Evolutionary conservation across 768 basidiomycete species (phyloP).

Genomic region (Naganishia onofrii): DNA sequence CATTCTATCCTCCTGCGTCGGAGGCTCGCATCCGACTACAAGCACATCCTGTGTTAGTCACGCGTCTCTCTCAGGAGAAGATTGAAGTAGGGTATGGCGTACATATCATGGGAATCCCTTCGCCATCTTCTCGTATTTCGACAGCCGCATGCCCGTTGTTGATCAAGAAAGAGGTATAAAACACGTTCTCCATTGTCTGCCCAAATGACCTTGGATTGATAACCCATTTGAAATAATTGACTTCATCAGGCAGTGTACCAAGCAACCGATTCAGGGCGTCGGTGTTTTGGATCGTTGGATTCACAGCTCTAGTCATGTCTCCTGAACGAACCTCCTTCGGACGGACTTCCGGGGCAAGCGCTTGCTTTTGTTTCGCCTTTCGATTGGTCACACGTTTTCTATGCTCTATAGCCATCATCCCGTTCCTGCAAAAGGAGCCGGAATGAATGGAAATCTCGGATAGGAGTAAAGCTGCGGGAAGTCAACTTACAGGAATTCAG

Average conservation of each 20-base stretch:
- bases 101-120: slow-evolving; percentile 74
- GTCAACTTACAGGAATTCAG: slow-evolving; percentile 78
- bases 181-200: slow-evolving; percentile 94
- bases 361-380: slow-evolving; percentile 66
- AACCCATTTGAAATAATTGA: slow-evolving; percentile 70
- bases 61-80: background rate
- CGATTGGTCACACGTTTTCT: slow-evolving; percentile 67
- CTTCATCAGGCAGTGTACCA: background rate
- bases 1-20: slow-evolving; percentile 59
- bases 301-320: slow-evolving; percentile 55
- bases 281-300: slow-evolving; percentile 88
- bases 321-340: slow-evolving; percentile 63
- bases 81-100: slow-evolving; percentile 28
- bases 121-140: slow-evolving; percentile 54
- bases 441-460: slow-evolving; percentile 9
- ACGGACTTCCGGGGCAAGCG: slow-evolving; percentile 62
- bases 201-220: slow-evolving; percentile 86
- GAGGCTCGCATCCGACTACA: slow-evolving; percentile 63
- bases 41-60: background rate
- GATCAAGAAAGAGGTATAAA: slow-evolving; percentile 90
- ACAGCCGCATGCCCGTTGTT: slow-evolving; percentile 63
- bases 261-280: slow-evolving; percentile 34
- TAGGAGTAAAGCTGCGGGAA: background rate
- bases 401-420: slow-evolving; percentile 80
- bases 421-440: slow-evolving; percentile 66